These are phyloP conservation scores for Anisogramma anomala DNA, from an alignment of 2,329 filamentous ascomycete genomes.

Conservation along the genomic window DNA sequence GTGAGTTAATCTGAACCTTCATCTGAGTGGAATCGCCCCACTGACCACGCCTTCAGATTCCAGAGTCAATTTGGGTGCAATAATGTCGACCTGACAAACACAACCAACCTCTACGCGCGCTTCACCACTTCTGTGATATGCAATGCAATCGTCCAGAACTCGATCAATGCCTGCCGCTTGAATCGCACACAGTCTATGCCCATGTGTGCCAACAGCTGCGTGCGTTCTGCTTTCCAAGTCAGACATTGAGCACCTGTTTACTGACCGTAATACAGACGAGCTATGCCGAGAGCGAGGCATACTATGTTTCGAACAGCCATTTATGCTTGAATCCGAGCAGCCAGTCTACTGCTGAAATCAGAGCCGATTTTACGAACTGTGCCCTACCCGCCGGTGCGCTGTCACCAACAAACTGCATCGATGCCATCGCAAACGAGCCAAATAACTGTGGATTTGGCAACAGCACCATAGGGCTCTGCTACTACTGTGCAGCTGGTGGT, in stretches of 20 bases:
- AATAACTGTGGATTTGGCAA: constrained; percentile 75
- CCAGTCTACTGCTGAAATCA: constrained; percentile 64
- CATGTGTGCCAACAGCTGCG: constrained; percentile 82
- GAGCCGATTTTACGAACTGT: constrained; percentile 87
- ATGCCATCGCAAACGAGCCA: constrained; percentile 68
- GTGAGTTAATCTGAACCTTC: constrained; percentile 39
- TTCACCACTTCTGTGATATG: constrained; percentile 89
- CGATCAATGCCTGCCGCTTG: constrained; percentile 56
- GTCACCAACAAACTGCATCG: constrained; percentile 59
- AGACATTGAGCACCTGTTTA: constrained; percentile 17
- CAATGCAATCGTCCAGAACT: constrained; percentile 89
- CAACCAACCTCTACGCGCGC: constrained; percentile 75
- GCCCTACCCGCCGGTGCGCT: constrained; percentile 71
- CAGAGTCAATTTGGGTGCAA: constrained; percentile 69
- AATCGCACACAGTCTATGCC: constrained; percentile 55
- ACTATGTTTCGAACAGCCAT: constrained; percentile 60
- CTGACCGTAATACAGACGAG: constrained; percentile 45
- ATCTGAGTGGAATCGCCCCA: background rate
- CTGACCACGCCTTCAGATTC: constrained; percentile 48
- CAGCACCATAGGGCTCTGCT: constrained; percentile 65
- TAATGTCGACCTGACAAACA: constrained; percentile 64
- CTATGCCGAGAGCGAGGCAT: constrained; percentile 79
- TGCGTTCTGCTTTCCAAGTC: constrained; percentile 34
- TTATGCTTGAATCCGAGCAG: constrained; percentile 58
- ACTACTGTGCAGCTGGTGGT: constrained; percentile 73